Conservation (phyloP, 192 early-diverging fungal species). For the Coemansia pectinata region DNA sequence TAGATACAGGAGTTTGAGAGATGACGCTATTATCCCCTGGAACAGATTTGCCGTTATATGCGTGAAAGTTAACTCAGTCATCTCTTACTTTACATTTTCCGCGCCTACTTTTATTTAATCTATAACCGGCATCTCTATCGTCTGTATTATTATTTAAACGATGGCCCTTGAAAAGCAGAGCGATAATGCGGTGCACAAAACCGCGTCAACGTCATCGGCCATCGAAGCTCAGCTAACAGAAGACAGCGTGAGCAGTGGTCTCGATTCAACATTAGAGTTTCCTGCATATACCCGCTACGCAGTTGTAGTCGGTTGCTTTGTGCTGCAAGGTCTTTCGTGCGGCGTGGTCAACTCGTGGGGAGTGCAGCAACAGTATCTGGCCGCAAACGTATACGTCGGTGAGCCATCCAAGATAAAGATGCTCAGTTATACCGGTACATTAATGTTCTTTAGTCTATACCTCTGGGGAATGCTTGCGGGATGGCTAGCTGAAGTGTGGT, state of each 20-base stretch:
- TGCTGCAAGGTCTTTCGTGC: slow-evolving; percentile 33
- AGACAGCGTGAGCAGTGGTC: not conserved
- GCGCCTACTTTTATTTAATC: not conserved
- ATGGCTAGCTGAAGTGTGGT: slow-evolving; percentile 52
- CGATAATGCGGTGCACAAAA: not conserved
- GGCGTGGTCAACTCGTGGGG: slow-evolving; percentile 48
- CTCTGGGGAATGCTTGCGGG: slow-evolving; percentile 48
- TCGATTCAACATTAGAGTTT: not conserved
- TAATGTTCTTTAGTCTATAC: slow-evolving; percentile 42
- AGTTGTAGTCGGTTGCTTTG: slow-evolving; percentile 37
- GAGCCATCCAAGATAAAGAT: slow-evolving; percentile 17
- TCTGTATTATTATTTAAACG: not conserved
- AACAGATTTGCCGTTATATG: not conserved
- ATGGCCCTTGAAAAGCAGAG: not conserved
- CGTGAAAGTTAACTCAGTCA: not conserved
- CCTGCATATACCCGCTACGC: slow-evolving; percentile 29
- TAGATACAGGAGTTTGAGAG: not conserved
- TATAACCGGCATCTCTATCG: not conserved
- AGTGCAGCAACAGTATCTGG: slow-evolving; percentile 43
- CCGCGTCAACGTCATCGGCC: not conserved
- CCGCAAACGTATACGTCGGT: slow-evolving; percentile 23
- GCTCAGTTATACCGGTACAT: slow-evolving; percentile 40
- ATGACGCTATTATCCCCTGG: not conserved
- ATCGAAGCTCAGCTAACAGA: not conserved
- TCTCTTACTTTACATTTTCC: not conserved